phyloP scores from a whole-genome alignment of 2,329 filamentous ascomycete genomes.

The Exserohilum rostratum region DNA sequence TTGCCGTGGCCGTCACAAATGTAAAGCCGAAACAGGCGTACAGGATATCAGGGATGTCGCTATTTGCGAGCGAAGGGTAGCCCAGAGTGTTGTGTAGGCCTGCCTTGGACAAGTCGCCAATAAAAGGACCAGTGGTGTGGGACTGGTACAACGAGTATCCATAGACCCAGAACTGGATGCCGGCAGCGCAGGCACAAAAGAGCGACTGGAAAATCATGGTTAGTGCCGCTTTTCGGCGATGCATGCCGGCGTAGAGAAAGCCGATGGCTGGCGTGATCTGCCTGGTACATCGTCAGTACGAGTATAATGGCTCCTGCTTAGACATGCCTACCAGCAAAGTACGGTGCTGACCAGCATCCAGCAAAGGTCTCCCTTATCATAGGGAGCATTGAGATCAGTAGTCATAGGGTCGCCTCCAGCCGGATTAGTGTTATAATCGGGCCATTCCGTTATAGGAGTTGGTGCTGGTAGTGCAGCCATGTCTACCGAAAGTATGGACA shows the following conservation, averaged over 20 bases:
- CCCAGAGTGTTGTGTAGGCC: conserved; percentile 39
- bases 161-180: conserved; percentile 58
- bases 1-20: conserved; percentile 41
- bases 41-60: conserved; percentile 42
- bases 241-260: conserved; percentile 45
- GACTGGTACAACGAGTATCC: conserved; percentile 53
- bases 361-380: conserved; percentile 56
- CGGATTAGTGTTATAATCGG: conserved; percentile 50
- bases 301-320: neutral
- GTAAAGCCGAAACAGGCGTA: conserved; percentile 46
- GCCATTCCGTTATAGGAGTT: conserved; percentile 50
- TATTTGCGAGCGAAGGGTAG: conserved; percentile 39
- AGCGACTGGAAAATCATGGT: conserved; percentile 58
- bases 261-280: conserved; percentile 45
- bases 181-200: conserved; percentile 54
- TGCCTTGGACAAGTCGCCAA: conserved; percentile 40
- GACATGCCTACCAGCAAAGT: conserved; percentile 35
- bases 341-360: conserved; percentile 48
- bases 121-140: conserved; percentile 36
- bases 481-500: neutral
- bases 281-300: conserved; percentile 16
- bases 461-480: conserved; percentile 38
- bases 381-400: conserved; percentile 53
- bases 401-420: conserved; percentile 54
- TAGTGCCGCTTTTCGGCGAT: conserved; percentile 41